phyloP scores from a whole-genome alignment of 2,329 filamentous ascomycete species.

The Aspergillus sp. region DNA sequence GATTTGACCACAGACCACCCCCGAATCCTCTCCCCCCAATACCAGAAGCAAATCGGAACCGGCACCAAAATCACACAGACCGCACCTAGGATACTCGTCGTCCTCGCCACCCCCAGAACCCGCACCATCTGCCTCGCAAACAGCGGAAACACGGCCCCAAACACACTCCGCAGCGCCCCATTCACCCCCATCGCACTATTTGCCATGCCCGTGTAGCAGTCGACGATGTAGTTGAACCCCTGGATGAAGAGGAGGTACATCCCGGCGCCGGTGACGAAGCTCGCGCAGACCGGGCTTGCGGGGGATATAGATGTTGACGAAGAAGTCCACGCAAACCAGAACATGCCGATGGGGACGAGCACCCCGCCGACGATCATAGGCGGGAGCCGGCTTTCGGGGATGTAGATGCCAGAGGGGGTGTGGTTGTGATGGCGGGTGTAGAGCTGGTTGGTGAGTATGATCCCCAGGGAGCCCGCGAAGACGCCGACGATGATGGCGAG shows the following conservation, averaged over 20 bases:
- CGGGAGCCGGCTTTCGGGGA: background rate
- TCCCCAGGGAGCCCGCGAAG: constrained; percentile 31
- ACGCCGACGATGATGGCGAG: constrained; percentile 62
- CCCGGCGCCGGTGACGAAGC: background rate
- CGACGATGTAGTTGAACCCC: background rate
- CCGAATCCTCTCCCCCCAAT: no score
- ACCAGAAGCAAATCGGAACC: no score
- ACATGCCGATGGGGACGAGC: background rate
- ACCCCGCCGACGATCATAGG: constrained; percentile 1
- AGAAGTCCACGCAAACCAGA: constrained; percentile 10
- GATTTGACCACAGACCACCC: no score
- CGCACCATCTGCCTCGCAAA: no score
- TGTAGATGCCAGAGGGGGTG: background rate
- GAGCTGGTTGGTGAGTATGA: background rate
- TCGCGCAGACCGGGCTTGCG: background rate
- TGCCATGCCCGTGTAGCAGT: background rate
- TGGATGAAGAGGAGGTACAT: constrained; percentile 5
- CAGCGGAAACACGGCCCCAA: background rate
- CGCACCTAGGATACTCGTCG: no score
- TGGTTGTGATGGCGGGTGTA: background rate
- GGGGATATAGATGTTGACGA: background rate
- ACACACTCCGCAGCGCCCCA: background rate
- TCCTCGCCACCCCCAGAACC: no score
- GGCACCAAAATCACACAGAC: no score
- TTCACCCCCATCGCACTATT: constrained; percentile 7